Base-by-base conservation (phyloP, 805 yeast species). In the Starmerella bombicola region DNA sequence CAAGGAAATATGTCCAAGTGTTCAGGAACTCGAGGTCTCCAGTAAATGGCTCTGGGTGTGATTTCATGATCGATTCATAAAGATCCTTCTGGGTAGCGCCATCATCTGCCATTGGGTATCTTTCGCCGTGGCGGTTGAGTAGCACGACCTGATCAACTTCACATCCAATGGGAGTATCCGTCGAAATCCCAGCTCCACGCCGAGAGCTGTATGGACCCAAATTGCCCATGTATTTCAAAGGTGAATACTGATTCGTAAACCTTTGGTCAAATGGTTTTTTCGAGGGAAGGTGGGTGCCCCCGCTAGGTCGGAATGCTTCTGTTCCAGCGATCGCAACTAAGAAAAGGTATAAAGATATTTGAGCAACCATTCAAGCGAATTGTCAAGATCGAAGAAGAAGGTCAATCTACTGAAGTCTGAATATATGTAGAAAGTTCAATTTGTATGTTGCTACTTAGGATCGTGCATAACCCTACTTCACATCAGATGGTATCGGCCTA, bases 71-170 rank as follows among this genome's bases (percentile, higher is more conserved):
- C 37, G 43, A 47, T 4, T 21, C 25, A 15, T 46, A 32, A 57
- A 54, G 53, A 41, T 57, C 56, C 3, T 62, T 29, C 28, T 43
- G 39, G 22, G 23, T 47, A 16, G 30, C 32, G 2, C 35, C 31
- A n/a, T 7, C 8, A 9, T 29, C 35, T 3, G 37, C 26, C 2
- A 58, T 54, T 8, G 68, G 72, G 49, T 58, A 71, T 41, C 78
- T 60, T 49, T 71, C 77, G 5, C 76, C 76, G 44, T 72, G 78
- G 52, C 78, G 66, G 42, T 66, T 63, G 31, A 67, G 45, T 45
- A 69, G 50, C 44, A 69, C 72, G 3, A 69, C 75, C 49, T 72
- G 76, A 38, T 68, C 69, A 25, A 71, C 56, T 0, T 57, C 53
- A 50, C 75, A 71, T 22, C 65, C 64, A 1, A 46, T 55, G 5